Evolutionary conservation across 192 early-diverging fungal species (phyloP).

Genomic region (Cetraspora pellucida): DNA sequence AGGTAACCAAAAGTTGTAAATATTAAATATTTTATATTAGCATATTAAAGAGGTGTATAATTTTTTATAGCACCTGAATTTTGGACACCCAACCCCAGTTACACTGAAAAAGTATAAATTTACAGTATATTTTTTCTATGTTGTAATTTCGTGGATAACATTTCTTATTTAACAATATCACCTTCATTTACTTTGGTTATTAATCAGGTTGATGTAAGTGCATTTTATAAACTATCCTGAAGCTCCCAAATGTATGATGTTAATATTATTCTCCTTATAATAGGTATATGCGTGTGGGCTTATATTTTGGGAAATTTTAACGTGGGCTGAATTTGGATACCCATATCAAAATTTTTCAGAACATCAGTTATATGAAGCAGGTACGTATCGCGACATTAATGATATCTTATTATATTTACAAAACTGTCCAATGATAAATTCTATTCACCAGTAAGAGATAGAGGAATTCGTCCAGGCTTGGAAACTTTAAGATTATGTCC

Average conservation of each 20-base stretch:
- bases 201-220: slow-evolving; percentile 16
- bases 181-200: slow-evolving; percentile 17
- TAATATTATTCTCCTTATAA: neutral
- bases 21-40: neutral
- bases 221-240: too few species aligned
- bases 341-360: slow-evolving; percentile 71
- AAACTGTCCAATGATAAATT: slow-evolving; percentile 18
- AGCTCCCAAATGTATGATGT: neutral
- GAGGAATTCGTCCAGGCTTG: slow-evolving; percentile 59
- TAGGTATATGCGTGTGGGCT: slow-evolving; percentile 70
- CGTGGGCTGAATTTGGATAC: slow-evolving; percentile 70
- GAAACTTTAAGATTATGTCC: slow-evolving; percentile 62
- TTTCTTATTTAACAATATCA: slow-evolving; percentile 10
- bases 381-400: slow-evolving; percentile 11
- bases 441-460: slow-evolving; percentile 55
- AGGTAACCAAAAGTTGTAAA: slow-evolving; percentile 30
- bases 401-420: neutral
- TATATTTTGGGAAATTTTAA: slow-evolving; percentile 80
- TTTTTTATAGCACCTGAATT: slow-evolving; percentile 67
- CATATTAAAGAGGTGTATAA: neutral
- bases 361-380: slow-evolving; percentile 59
- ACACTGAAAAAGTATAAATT: slow-evolving; percentile 68
- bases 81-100: slow-evolving; percentile 68
- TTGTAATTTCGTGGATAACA: neutral
- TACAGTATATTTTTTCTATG: too few species aligned